A percentile compares a stretch with the other conserved stretches of the same genome.
phyloP scores from a whole-genome alignment of 2,329 filamentous ascomycete species.

The Clonostachys sp. region DNA sequence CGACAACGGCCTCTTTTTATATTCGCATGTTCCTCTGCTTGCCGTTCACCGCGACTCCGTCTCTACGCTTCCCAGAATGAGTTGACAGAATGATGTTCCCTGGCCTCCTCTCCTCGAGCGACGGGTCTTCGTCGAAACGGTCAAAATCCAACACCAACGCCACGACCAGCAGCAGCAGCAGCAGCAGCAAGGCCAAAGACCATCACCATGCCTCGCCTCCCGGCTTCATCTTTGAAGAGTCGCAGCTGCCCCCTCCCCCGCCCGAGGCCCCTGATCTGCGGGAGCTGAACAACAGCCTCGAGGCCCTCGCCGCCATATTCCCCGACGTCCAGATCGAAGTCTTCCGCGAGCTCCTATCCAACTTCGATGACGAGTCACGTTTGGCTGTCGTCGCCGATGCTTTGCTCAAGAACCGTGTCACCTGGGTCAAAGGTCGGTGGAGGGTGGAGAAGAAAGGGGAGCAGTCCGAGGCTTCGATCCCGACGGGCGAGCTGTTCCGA shows the following conservation, averaged over 20 bases:
- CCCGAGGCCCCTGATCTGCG: constrained; percentile 58
- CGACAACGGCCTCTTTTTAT: too few species aligned
- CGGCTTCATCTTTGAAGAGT: constrained; percentile 51
- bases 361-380: constrained; percentile 71
- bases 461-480: constrained; percentile 22
- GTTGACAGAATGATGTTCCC: constrained; percentile 41
- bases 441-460: constrained; percentile 30
- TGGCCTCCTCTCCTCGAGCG: constrained; percentile 38
- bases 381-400: constrained; percentile 74
- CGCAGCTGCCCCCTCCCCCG: constrained; percentile 42
- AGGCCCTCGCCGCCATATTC: constrained; percentile 66
- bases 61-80: constrained; percentile 19
- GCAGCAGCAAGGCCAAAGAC: not conserved
- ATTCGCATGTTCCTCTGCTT: too few species aligned
- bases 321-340: constrained; percentile 79
- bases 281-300: constrained; percentile 66
- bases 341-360: constrained; percentile 74
- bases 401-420: constrained; percentile 65
- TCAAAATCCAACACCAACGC: constrained; percentile 18
- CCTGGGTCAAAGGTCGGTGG: constrained; percentile 68
- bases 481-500: constrained; percentile 62
- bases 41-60: not conserved
- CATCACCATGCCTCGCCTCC: constrained; percentile 18
- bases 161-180: not conserved
- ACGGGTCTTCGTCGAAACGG: constrained; percentile 24